Base-by-base conservation (phyloP, 805 yeast genomes). In the Monosporozyma yasuniensis region DNA sequence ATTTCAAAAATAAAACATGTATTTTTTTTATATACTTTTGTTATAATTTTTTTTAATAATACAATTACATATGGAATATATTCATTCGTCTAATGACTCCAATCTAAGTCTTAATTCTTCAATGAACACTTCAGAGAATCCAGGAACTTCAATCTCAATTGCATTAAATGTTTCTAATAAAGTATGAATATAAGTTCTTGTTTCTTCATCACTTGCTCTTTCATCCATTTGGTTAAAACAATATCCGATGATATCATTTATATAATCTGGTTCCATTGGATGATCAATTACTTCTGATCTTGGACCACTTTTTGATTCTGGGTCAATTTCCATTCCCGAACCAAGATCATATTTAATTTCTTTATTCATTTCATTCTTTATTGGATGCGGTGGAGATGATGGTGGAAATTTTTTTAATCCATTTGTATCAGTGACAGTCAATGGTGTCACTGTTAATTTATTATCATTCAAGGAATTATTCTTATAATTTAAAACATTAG, bases 111-210 rank as follows among this genome's bases (percentile, higher is more conserved):
- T 69, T 11, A 83, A 65, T 60, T 84, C 91, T 62, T 84, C 87
- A 8, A 81, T 67, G 8, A 85, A 71, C 0, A 87, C 87, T 50
- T 78, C 81, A 45, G 80, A 68, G 42, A 85, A 70, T 0, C 93
- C 93, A 1, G 85, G 83, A 50, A 78, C 79, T 19, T 65, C 61
- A 21, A 57, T 51, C 56, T 85, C 89, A 30, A 75, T 72, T 3
- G 60, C 61, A 2, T 66, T 60, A 37, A 84, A 65, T 10, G 64
- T 65, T 5, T 65, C 58, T 35, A 70, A 67, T 46, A 84, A 61
- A 2, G 63, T 54, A 37, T 69, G 60, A 25, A 83, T 84, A 5
- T 73, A 65, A 2, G 54, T 51, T 45, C 70, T 74, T 0, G 87
- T 79, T 22, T 66, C 71, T 10, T 65, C 67, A n/a, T 75, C 69